Base-by-base conservation (phyloP, 805 yeast species). In the Zygotorulaspora florentina region DNA sequence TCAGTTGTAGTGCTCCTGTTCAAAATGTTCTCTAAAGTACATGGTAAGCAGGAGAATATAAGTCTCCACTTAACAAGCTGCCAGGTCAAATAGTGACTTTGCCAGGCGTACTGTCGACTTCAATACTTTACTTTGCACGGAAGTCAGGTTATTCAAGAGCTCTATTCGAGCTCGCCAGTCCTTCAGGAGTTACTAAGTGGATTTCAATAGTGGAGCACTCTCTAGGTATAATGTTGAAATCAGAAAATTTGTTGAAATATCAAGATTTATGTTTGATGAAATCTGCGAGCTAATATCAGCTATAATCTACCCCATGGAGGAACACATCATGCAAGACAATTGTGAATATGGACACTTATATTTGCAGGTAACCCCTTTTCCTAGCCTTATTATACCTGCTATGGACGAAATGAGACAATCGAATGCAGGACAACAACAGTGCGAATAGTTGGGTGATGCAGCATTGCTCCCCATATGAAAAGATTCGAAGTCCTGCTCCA, bases 1-100 rank as follows among this genome's bases (percentile, higher is more conserved):
- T 47, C 12, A 39, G 25, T 17, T 47, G 50, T 16, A 35, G 26
- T 16, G 50, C 44, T 3, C 43, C 47, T 31, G 8, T 17, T 28
- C 44, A 47, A 20, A 47, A 47, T 38, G 43, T 42, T 29, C 42
- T 47, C 10, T 41, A 47, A 16, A 43, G 50, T 30, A 28, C 17
- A 29, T 47, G 50, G 50, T 44, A 27, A 13, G 20, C 17, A 20
- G 13, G 8, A n/a, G 43, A 15, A 6, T 6, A 9, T 20, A 23
- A 15, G 28, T 37, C 30, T 7, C 16, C 40, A n/a, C 6, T 4
- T 15, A 10, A 20, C 4, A 4, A 20, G n/a, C n/a, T n/a, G n/a
- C n/a, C n/a, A n/a, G n/a, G n/a, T n/a, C n/a, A n/a, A n/a, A n/a
- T n/a, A n/a, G n/a, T n/a, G n/a, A n/a, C n/a, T n/a, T n/a, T n/a